Percentiles rank a stretch among this genome's conserved stretches.
Conservation (phyloP, 176 grass and related monocot genomes). For the Pharus latifolius region DNA sequence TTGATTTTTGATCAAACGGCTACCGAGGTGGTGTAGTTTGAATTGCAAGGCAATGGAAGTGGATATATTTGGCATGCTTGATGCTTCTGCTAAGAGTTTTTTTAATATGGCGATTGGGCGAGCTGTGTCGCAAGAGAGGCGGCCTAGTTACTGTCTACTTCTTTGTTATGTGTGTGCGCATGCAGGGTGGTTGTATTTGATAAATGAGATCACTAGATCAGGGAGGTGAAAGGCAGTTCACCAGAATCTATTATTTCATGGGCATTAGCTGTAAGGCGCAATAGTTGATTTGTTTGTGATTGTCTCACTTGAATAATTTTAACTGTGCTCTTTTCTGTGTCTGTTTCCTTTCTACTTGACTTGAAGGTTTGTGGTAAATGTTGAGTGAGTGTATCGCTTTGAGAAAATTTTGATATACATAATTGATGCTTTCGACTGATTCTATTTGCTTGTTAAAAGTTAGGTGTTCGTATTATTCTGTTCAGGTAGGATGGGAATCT, state of each 20-base stretch:
- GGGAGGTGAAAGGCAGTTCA: not conserved
- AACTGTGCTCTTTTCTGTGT: too few relatives aligned
- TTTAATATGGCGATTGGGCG: too few relatives aligned
- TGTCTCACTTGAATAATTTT: slow-evolving; percentile 2
- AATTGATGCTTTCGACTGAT: not conserved
- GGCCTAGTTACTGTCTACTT: too few relatives aligned
- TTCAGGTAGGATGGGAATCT: not conserved
- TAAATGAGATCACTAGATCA: not conserved
- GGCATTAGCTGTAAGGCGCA: too few relatives aligned
- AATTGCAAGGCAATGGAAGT: too few relatives aligned
- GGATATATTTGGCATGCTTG: too few relatives aligned
- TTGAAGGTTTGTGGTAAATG: not conserved
- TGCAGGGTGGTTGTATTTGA: not conserved
- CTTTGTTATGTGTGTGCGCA: not conserved
- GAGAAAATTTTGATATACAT: not conserved
- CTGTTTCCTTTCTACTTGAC: not conserved
- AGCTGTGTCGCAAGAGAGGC: too few relatives aligned
- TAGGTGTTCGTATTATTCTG: not conserved
- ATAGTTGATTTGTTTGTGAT: not conserved
- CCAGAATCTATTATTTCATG: too few relatives aligned
- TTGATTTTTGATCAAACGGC: too few relatives aligned
- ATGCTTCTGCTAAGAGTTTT: too few relatives aligned
- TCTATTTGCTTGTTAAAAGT: not conserved
- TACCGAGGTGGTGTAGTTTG: too few relatives aligned
- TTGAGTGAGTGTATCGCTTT: not conserved